Evolutionary conservation across 2,329 filamentous ascomycete genomes (phyloP).

Genomic region (Xylaria sp.): DNA sequence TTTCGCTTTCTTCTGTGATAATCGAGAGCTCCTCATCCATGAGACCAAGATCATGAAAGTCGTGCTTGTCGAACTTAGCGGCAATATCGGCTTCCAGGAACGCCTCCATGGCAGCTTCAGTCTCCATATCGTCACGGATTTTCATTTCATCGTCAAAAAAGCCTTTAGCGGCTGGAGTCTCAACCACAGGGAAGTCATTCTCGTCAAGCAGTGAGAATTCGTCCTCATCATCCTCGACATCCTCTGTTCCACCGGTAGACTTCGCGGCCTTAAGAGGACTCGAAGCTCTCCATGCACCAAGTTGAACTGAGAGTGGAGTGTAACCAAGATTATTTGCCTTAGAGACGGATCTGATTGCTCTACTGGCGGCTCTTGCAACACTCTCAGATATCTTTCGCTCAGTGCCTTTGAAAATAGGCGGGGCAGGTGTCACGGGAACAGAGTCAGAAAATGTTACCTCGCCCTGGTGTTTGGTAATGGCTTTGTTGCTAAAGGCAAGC

Average conservation of each 20-base stretch:
- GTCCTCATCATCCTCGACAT: conserved; percentile 40
- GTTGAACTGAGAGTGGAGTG: conserved; percentile 70
- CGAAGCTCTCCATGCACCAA: conserved; percentile 70
- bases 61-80: conserved; percentile 52
- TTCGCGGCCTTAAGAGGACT: conserved; percentile 61
- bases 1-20: conserved; percentile 67
- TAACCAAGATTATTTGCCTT: conserved; percentile 61
- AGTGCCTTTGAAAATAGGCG: conserved; percentile 42
- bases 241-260: conserved; percentile 37
- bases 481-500: conserved; percentile 49
- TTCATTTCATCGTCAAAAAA: conserved; percentile 73
- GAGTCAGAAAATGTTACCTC: conserved; percentile 44
- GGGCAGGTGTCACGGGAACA: conserved; percentile 57
- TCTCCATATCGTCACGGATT: conserved; percentile 51
- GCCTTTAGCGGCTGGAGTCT: conserved; percentile 55
- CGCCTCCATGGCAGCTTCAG: conserved; percentile 45
- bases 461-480: conserved; percentile 43
- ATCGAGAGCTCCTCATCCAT: conserved; percentile 68
- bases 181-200: conserved; percentile 40
- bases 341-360: conserved; percentile 47
- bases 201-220: conserved; percentile 45
- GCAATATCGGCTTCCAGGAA: conserved; percentile 49
- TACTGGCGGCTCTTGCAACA: conserved; percentile 45
- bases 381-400: conserved; percentile 42
- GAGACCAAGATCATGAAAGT: conserved; percentile 59